These are phyloP conservation scores for Globisporangium nodosum DNA, from an alignment of 352 stramenopile species.

Conservation along the genomic window DNA sequence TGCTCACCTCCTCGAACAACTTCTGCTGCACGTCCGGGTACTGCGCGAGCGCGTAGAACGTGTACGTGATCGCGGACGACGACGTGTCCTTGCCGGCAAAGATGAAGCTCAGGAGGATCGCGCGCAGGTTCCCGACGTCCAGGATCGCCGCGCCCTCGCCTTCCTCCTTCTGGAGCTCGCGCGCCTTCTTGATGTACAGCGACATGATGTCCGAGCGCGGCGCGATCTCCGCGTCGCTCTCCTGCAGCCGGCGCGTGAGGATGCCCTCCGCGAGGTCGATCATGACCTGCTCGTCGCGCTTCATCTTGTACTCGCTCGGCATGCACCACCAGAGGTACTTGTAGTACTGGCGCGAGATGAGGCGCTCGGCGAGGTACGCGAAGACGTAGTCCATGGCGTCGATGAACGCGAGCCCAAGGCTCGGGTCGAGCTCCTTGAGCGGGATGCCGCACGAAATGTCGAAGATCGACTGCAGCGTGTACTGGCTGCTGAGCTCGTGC, in stretches of 20 bases:
- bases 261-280: conserved; percentile 40
- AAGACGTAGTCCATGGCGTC: conserved; percentile 50
- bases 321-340: conserved; percentile 50
- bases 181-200: conserved; percentile 50
- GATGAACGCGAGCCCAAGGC: conserved; percentile 33
- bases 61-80: conserved; percentile 5
- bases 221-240: conserved; percentile 23
- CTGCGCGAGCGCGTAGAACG: conserved; percentile 42
- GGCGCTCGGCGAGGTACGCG: conserved; percentile 40
- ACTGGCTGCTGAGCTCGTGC: conserved; percentile 41
- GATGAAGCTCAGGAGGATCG: conserved; percentile 73
- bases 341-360: conserved; percentile 68
- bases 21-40: conserved; percentile 47
- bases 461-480: conserved; percentile 52
- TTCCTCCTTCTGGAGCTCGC: conserved; percentile 12
- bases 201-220: conserved; percentile 40
- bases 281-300: conserved; percentile 20
- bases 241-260: conserved; percentile 29
- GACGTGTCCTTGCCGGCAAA: conserved; percentile 11
- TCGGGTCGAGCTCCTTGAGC: conserved; percentile 24
- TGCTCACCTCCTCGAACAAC: conserved; percentile 36
- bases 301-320: conserved; percentile 46
- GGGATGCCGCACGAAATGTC: conserved; percentile 51
- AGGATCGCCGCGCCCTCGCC: conserved; percentile 2
- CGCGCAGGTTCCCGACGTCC: conserved; percentile 34